Evolutionary conservation across 2,329 filamentous ascomycete genomes (phyloP), one percentile per base, ranked within the genome.

Genomic region (Cephalotrichum gorgonifer): DNA sequence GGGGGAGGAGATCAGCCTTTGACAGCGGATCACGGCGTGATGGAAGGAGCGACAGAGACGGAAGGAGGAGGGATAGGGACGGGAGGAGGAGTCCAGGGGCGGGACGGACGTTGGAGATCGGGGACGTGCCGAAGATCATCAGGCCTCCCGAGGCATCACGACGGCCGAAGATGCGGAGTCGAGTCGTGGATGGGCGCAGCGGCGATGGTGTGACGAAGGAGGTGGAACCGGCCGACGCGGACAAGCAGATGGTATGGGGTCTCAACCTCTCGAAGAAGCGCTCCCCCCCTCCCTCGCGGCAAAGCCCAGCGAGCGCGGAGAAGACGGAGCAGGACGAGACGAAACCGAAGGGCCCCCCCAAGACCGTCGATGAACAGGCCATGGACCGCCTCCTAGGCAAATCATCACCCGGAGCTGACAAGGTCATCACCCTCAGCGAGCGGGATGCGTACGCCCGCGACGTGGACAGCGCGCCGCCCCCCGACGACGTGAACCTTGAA

Each of bases 401-500:
- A 61, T 73, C 55, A 59, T 57, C 66, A 22, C 72, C 57, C 20
- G 33, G 33, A 7, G 28, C 41, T n/a, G 57, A 64, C 20, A 60
- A 61, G 14, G 63, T 82, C 15, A 83, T 85, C 50, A 60, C 62
- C 4, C 59, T 73, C 14, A 74, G 73, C n/a, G 83, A 86, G 55
- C 71, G 77, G 54, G 83, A 85, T 51, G 81, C 81, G 3, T 90
- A 88, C 58, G 72, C 73, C 28, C 75, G 78, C 25, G 87, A 91
- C 61, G 76, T 90, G 27, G 73, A 77, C 12, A 70, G 77, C 25
- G 84, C 88, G 1, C 89, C 88, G 1, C 85, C 88, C 22, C 74
- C 79, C 27, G 83, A 88, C 4, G 86, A 82, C 0, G 70, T 95
- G 17, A 86, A 87, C 30, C 88, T 93, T 58, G 97, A 97, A 67